Evolutionary conservation across 2,329 filamentous ascomycete species (phyloP), one percentile per base, ranked within the genome.

Genomic region (Nemania sp.): DNA sequence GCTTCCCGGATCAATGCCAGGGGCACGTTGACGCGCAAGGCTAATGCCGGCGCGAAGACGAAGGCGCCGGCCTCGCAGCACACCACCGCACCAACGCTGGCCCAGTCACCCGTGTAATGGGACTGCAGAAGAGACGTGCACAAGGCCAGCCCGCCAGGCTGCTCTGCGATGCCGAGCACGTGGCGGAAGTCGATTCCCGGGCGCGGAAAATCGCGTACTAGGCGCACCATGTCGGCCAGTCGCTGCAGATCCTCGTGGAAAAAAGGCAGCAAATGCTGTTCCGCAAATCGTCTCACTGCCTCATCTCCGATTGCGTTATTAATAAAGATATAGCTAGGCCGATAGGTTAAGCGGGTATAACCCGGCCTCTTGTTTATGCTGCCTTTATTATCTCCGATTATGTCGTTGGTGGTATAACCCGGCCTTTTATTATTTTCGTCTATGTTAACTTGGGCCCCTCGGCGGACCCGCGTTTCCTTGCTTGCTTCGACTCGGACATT

Each of bases 41-140:
- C 80, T 62, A 88, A 72, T 1, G 81, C 70, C 10, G 85, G 76
- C 1, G 83, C 85, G 73, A 73, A 87, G 58, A 86, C 57, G 59
- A 82, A 82, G 20, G 85, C 83, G 46, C 86, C 85, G 0, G 78
- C 77, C 73, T 88, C 85, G 67, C 83, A 87, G 66, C 75, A 80
- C 1, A 69, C 80, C 6, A 89, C 65, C 1, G 68, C 75, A 55
- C 76, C 71, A 20, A 86, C 64, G 48, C 76, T 72, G 2, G 64
- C 29, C 84, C 82, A 87, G 62, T 80, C 70, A 21, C 78, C 77
- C 0, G 54, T 43, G 63, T 83, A 83, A 54, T 79, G 77, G 3
- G 63, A 64, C 69, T 77, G 71, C 7, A 88, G 69, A 37, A 88
- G 73, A 65, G 77, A 78, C 1, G 77, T 77, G 72, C 83, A 86